These are phyloP conservation scores for Achaetomiella virescens DNA, from an alignment of 495 filamentous ascomycete species.

Conservation along the genomic window DNA sequence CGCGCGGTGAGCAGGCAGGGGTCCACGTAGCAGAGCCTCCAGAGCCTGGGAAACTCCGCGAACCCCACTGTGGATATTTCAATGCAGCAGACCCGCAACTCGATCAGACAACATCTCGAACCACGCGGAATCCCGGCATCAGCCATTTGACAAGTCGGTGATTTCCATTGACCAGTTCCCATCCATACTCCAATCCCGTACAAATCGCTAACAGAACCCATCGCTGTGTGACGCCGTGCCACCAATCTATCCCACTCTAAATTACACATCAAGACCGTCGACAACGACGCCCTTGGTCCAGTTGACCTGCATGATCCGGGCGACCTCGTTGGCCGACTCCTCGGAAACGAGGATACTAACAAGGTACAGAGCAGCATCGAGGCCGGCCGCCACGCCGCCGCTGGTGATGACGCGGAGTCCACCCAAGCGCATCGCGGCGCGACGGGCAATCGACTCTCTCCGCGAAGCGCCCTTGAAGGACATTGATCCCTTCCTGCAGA, in stretches of 20 bases:
- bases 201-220: background rate
- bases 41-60: background rate
- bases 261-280: slow-evolving; percentile 66
- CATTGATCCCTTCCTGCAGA: slow-evolving; percentile 57
- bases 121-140: too few species aligned
- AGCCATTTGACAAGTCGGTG: background rate
- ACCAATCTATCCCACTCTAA: slow-evolving; percentile 9
- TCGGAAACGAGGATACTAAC: slow-evolving; percentile 65
- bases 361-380: slow-evolving; percentile 74
- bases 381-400: slow-evolving; percentile 67
- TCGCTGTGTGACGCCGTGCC: background rate
- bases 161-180: background rate
- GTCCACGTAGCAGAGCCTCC: too few species aligned
- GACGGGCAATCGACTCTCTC: slow-evolving; percentile 60
- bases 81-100: too few species aligned
- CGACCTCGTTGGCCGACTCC: slow-evolving; percentile 62
- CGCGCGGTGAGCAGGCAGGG: background rate
- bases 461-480: slow-evolving; percentile 60
- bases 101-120: too few species aligned
- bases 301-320: slow-evolving; percentile 60
- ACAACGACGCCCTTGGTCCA: slow-evolving; percentile 68
- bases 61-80: background rate
- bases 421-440: slow-evolving; percentile 58
- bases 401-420: slow-evolving; percentile 70
- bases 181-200: background rate